These are phyloP conservation scores for Shiraia sp. DNA, from an alignment of 2,329 filamentous ascomycete genomes.

Conservation along the genomic window DNA sequence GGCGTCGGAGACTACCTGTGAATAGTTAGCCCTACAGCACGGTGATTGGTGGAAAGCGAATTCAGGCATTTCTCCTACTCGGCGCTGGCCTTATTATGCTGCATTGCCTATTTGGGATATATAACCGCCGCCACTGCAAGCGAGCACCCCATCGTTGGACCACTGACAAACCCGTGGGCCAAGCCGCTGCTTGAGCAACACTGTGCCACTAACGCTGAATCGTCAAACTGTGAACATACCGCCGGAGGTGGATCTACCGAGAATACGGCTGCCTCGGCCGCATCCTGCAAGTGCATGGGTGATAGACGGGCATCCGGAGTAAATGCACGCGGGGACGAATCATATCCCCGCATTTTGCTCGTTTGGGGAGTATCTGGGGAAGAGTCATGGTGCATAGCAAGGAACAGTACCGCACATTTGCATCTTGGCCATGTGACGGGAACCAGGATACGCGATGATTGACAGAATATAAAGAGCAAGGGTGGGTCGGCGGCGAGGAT, in stretches of 20 bases:
- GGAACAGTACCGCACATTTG: conserved; percentile 8
- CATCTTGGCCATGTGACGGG: conserved; percentile 10
- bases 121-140: conserved; percentile 5
- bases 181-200: no score
- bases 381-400: conserved; percentile 11
- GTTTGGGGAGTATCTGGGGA: conserved; percentile 15
- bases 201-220: not conserved
- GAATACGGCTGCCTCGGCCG: conserved; percentile 12
- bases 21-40: no score
- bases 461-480: conserved; percentile 21
- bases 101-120: conserved; percentile 2
- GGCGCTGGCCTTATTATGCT: not conserved
- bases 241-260: conserved; percentile 20
- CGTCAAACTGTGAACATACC: not conserved
- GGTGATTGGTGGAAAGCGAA: no score
- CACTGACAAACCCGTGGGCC: no score
- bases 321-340: conserved; percentile 15
- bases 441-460: conserved; percentile 2
- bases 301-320: conserved; percentile 10
- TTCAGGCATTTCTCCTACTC: no score
- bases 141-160: no score
- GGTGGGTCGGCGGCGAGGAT: conserved; percentile 7
- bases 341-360: conserved; percentile 20
- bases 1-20: no score
- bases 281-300: conserved; percentile 10